These are phyloP conservation scores for Aspergillus sp. DNA, from an alignment of 2,329 filamentous ascomycete species.

Conservation along the genomic window DNA sequence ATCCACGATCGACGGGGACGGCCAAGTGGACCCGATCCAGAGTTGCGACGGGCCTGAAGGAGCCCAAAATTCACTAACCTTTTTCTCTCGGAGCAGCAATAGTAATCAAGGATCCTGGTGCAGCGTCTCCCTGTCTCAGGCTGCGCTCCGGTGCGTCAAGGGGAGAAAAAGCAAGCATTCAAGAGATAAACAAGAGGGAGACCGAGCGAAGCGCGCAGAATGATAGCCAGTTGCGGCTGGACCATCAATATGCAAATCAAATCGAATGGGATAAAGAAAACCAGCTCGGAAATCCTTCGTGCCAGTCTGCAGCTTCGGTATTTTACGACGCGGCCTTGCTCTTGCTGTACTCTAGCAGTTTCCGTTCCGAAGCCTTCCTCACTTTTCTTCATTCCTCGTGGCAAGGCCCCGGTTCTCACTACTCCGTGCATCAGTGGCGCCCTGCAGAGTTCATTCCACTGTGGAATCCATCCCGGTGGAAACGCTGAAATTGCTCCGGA, in stretches of 20 bases:
- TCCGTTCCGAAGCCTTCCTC: neutral
- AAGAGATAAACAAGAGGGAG: neutral
- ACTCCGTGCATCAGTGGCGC: neutral
- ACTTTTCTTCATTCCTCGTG: neutral
- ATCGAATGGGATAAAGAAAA: conserved; percentile 14
- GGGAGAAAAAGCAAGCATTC: neutral
- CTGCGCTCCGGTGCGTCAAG: neutral
- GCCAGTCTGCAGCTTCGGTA: too few species aligned
- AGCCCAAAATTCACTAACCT: neutral
- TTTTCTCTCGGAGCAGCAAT: neutral
- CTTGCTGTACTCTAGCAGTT: too few species aligned
- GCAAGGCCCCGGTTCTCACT: neutral
- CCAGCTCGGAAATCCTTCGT: neutral
- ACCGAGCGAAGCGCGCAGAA: conserved; percentile 16
- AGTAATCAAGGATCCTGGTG: neutral
- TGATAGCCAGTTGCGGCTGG: neutral
- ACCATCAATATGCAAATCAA: conserved; percentile 3
- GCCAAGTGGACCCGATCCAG: conserved; percentile 8
- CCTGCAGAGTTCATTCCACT: neutral
- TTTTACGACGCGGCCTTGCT: too few species aligned
- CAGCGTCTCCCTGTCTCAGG: neutral
- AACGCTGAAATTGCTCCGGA: neutral
- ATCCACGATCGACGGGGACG: conserved; percentile 5
- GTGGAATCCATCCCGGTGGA: neutral
- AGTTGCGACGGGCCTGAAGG: neutral